Evolutionary conservation across 1,284 basidiomycete species (phyloP).

Genomic region (Cryptococcus sp.): DNA sequence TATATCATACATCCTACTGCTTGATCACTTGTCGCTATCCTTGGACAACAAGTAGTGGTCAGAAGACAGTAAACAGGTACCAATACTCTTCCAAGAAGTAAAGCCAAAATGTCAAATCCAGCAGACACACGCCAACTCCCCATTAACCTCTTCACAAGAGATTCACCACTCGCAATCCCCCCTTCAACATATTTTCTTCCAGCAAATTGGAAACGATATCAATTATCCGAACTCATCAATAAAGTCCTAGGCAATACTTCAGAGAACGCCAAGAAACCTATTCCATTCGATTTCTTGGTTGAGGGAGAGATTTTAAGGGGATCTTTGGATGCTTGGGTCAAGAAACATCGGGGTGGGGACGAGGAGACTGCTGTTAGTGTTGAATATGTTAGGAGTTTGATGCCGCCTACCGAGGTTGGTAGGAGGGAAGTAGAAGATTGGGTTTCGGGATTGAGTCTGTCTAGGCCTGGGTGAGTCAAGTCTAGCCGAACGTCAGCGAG

Average conservation of each 20-base stretch:
- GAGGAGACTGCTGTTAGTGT: slow-evolving; percentile 76
- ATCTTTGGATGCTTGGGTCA: slow-evolving; percentile 72
- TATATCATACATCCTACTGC: too few species aligned
- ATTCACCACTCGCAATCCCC: slow-evolving; percentile 69
- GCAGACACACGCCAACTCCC: slow-evolving; percentile 49
- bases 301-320: slow-evolving; percentile 73
- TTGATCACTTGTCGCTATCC: too few species aligned
- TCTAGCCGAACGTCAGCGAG: neutral
- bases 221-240: slow-evolving; percentile 97
- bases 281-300: slow-evolving; percentile 93
- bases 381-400: slow-evolving; percentile 87
- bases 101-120: neutral
- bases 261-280: slow-evolving; percentile 52
- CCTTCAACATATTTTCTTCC: slow-evolving; percentile 93
- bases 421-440: slow-evolving; percentile 87
- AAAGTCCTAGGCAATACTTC: slow-evolving; percentile 69
- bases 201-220: slow-evolving; percentile 81
- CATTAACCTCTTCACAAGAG: slow-evolving; percentile 75
- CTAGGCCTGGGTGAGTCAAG: slow-evolving; percentile 60
- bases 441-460: slow-evolving; percentile 77
- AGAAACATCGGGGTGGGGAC: slow-evolving; percentile 66
- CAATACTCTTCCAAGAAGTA: neutral
- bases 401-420: slow-evolving; percentile 80
- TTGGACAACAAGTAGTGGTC: too few species aligned
- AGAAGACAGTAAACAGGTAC: too few species aligned